These are phyloP conservation scores for Fraxinus pennsylvanica DNA, from an alignment of 257 asterid species.

Conservation along the genomic window DNA sequence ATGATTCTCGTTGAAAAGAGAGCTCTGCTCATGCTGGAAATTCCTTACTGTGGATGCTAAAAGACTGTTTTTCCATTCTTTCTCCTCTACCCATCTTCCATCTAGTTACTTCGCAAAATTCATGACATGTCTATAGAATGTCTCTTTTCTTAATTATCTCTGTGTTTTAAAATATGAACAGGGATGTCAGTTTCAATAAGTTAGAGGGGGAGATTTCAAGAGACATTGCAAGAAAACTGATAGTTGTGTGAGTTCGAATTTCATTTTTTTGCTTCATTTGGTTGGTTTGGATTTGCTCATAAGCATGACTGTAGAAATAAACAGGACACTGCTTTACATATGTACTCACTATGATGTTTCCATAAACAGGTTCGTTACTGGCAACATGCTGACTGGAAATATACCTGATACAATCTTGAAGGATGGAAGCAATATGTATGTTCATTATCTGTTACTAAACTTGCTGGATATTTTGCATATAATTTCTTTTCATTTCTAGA, in stretches of 20 bases:
- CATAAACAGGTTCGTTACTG: constrained; percentile 53
- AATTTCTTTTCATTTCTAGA: background rate
- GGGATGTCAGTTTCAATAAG: constrained; percentile 84
- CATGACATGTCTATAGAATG: constrained; percentile 2
- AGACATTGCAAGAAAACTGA: constrained; percentile 56
- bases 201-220: constrained; percentile 59
- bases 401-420: constrained; percentile 66
- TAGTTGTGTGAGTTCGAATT: constrained; percentile 55
- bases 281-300: background rate
- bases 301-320: background rate
- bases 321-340: background rate
- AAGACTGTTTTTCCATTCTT: background rate
- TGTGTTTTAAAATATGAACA: constrained; percentile 33
- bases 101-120: background rate
- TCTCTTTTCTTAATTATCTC: constrained; percentile 12
- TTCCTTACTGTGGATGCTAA: background rate
- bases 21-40: background rate
- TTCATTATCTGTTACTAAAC: constrained; percentile 24
- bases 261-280: constrained; percentile 15
- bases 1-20: background rate
- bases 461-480: constrained; percentile 6
- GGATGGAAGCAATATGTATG: constrained; percentile 68
- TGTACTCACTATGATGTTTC: constrained; percentile 14
- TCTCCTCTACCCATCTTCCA: background rate
- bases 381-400: constrained; percentile 62